These are phyloP conservation scores for Drosera capensis DNA, from an alignment of 148 eudicot genomes.

Conservation along the genomic window DNA sequence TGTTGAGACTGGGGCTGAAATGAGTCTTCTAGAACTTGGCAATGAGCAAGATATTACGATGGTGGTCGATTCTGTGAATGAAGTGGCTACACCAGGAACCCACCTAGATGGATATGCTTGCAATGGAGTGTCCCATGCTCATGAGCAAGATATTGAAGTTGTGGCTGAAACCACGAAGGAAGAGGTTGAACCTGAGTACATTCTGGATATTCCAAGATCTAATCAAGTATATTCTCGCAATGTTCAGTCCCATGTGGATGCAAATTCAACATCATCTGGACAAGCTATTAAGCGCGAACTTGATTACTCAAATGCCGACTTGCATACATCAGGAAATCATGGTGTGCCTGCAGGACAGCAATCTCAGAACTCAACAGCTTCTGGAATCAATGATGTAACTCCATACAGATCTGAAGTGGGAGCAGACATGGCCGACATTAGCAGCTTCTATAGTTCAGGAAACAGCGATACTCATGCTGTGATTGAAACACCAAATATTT, in stretches of 20 bases:
- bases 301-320: conserved; percentile 14
- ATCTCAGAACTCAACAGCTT: conserved; percentile 3
- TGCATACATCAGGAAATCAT: conserved; percentile 7
- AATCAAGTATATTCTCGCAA: conserved; percentile 6
- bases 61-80: conserved; percentile 1
- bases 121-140: too few species aligned
- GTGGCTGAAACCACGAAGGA: conserved; percentile 3
- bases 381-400: conserved; percentile 13
- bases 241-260: conserved; percentile 14
- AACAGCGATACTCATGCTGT: conserved; percentile 11
- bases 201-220: conserved; percentile 5
- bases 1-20: conserved; percentile 16
- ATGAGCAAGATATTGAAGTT: conserved; percentile 3
- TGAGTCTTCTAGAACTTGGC: conserved; percentile 1
- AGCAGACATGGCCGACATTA: conserved; percentile 8
- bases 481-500: conserved; percentile 16
- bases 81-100: conserved; percentile 7
- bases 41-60: conserved; percentile 3
- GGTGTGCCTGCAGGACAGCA: conserved; percentile 7
- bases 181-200: conserved; percentile 6
- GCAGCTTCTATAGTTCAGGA: conserved; percentile 6
- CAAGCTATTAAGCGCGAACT: conserved; percentile 8
- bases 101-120: too few species aligned
- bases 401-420: conserved; percentile 12
- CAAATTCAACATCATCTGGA: conserved; percentile 6